Evolutionary conservation across 2,329 filamentous ascomycete genomes (phyloP).

Genomic region (Aschersonia sp.): DNA sequence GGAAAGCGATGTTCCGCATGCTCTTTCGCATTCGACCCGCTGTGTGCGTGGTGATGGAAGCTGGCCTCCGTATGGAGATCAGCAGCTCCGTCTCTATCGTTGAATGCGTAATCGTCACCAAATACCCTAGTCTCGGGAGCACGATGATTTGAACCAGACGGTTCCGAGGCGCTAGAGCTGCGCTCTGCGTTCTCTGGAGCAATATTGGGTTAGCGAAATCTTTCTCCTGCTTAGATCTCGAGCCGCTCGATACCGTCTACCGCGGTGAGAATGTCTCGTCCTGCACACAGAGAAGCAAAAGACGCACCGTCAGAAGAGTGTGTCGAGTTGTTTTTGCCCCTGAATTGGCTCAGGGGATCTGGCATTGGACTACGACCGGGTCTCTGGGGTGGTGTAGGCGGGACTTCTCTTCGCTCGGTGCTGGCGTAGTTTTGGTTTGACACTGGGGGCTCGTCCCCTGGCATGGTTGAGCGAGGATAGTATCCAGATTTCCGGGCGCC

Average conservation of each 20-base stretch:
- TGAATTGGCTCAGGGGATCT: conserved; percentile 35
- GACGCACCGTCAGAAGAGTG: conserved; percentile 43
- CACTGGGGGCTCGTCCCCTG: conserved; percentile 38
- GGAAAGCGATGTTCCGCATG: background rate
- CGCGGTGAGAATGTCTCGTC: background rate
- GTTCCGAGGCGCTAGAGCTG: no score
- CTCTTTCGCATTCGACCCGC: background rate
- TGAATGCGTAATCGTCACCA: no score
- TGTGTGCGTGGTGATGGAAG: background rate
- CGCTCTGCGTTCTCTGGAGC: no score
- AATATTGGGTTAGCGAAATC: no score
- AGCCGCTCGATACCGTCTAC: no score
- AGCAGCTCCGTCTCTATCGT: no score
- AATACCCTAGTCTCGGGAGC: no score
- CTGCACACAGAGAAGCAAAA: background rate
- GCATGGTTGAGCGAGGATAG: conserved; percentile 29
- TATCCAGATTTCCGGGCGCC: conserved; percentile 35
- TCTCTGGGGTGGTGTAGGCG: conserved; percentile 5
- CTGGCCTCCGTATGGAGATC: background rate
- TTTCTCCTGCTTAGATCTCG: no score
- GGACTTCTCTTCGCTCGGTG: conserved; percentile 10
- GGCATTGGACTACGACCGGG: conserved; percentile 13
- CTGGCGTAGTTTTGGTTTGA: conserved; percentile 31
- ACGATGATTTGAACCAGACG: no score
- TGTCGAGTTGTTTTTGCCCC: conserved; percentile 21